Evolutionary conservation across 345 rosid genomes (phyloP), one percentile per base, ranked within the genome.

Genomic region (Pistacia vera): DNA sequence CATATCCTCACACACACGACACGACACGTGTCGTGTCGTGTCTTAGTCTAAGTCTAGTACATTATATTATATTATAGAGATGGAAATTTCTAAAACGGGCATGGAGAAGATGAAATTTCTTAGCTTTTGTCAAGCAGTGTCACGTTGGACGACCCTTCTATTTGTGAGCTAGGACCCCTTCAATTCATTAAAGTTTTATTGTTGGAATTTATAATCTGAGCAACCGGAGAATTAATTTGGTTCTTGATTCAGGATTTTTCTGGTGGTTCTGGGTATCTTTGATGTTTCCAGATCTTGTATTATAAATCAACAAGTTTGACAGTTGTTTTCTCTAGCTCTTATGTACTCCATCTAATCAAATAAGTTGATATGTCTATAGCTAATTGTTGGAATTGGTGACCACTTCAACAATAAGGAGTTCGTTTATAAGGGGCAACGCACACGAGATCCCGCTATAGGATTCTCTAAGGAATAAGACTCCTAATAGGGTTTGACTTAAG

Each of bases 1-100:
- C 70, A 52, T 83, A 74, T 81, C 74, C 81, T 80, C 10, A 71
- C 74, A 63, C 78, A 85, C 88, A 84, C 77, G 89, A 85, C 89
- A 90, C 13, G 90, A 73, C 90, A 85, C 89, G 85, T 83, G 87
- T 70, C 88, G 30, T 87, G 88, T 88, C 87, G 30, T 87, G 88
- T 88, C 87, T 65, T 78, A 17, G 75, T 58, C 61, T 67, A 66
- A 17, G 75, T 58, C 61, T 67, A 66, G 81, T 76, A 77, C 83
- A 81, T 71, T 72, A 64, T 70, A 55, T 49, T 17, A 67, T 51
- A 55, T 49, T 17, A 67, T 51, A 2, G 38, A 55, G 65, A 44
- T 30, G 33, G 33, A n/a, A 64, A 65, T 59, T 62, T 61, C 41
- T 36, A 64, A 8, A 63, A 66, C 41, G 74, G 61, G 74, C 58